These are phyloP conservation scores for Phytopythium aichiense DNA, from an alignment of 352 stramenopile species.

Conservation along the genomic window DNA sequence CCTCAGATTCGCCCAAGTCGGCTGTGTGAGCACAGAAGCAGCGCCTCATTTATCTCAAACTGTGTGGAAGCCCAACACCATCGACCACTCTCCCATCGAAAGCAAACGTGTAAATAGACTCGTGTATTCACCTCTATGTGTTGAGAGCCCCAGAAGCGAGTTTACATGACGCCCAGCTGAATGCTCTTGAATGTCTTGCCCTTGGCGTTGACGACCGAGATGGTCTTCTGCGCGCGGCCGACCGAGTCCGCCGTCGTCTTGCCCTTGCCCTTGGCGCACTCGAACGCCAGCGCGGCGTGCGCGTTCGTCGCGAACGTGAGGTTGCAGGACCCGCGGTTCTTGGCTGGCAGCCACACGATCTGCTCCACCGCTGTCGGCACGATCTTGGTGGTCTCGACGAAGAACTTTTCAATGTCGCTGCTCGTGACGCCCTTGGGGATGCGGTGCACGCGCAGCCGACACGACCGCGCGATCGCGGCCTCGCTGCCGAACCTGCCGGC, in stretches of 20 bases:
- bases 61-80: not conserved
- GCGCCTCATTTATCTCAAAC: not conserved
- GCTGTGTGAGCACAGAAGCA: not conserved
- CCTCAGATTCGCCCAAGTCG: not conserved
- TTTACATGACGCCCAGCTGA: constrained; percentile 32
- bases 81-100: not conserved
- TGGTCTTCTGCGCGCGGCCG: constrained; percentile 62
- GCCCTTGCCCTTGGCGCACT: constrained; percentile 34
- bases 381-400: constrained; percentile 53
- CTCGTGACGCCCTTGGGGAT: constrained; percentile 63
- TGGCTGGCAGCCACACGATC: constrained; percentile 52
- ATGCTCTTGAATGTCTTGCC: constrained; percentile 74
- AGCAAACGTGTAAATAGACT: constrained; percentile 2
- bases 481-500: constrained; percentile 6
- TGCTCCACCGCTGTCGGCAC: constrained; percentile 63
- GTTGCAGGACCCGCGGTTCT: constrained; percentile 65
- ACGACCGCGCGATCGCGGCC: constrained; percentile 49
- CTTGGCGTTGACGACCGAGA: constrained; percentile 49
- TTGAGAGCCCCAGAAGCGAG: constrained; percentile 10
- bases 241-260: constrained; percentile 56
- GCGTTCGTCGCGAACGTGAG: constrained; percentile 64
- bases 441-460: constrained; percentile 66
- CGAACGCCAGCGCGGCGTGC: constrained; percentile 68
- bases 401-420: constrained; percentile 69
- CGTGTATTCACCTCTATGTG: not conserved